A percentile compares a stretch with the other conserved stretches of the same genome.
phyloP scores from a whole-genome alignment of 495 filamentous ascomycete species.

The Aspergillus ostianus region DNA sequence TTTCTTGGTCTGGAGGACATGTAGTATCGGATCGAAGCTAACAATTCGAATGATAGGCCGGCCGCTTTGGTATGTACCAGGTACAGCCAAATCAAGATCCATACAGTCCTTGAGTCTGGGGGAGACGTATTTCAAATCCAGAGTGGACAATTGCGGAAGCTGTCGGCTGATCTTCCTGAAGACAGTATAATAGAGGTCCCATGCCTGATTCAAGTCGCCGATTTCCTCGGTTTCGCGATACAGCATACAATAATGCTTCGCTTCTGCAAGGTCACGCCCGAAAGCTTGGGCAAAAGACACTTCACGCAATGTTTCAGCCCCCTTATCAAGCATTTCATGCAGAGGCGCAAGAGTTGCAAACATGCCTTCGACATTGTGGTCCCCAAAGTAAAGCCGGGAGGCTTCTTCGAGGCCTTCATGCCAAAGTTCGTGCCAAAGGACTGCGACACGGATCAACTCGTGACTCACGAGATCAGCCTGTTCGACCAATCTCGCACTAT shows the following conservation, averaged over 20 bases:
- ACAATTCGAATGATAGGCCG: constrained; percentile 82
- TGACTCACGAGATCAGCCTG: constrained; percentile 93
- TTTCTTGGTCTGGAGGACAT: constrained; percentile 96
- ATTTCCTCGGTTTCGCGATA: constrained; percentile 83
- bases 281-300: constrained; percentile 98
- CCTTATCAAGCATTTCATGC: constrained; percentile 85
- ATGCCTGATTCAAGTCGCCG: constrained; percentile 93
- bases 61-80: constrained; percentile 88
- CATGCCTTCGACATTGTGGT: constrained; percentile 96
- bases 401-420: constrained; percentile 99
- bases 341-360: constrained; percentile 85
- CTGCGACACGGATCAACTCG: constrained; percentile 93
- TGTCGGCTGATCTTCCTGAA: constrained; percentile 96
- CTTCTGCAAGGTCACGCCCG: constrained; percentile 89
- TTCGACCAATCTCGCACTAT: constrained; percentile 89
- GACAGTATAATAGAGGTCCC: constrained; percentile 97
- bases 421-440: constrained; percentile 98
- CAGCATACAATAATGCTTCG: constrained; percentile 91
- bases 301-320: constrained; percentile 88
- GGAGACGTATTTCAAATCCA: constrained; percentile 96
- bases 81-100: constrained; percentile 86
- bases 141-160: constrained; percentile 80
- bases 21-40: constrained; percentile 83
- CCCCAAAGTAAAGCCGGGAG: constrained; percentile 87
- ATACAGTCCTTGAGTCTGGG: constrained; percentile 80